Base-by-base conservation (phyloP, 78 protist species). In the Dictyostelium firmibasis region DNA sequence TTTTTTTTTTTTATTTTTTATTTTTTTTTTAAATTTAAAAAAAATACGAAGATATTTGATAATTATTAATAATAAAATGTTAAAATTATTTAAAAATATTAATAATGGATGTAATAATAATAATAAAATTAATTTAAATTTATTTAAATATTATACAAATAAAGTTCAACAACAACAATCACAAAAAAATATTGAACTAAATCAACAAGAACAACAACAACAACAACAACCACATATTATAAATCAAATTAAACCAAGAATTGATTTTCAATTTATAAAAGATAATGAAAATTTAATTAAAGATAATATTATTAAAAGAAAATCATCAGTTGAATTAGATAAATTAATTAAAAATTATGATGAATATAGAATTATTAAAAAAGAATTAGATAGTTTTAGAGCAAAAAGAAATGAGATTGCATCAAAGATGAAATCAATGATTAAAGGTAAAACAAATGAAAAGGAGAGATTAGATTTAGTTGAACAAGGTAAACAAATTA, bases 251-350 rank as follows among this genome's bases (percentile, higher is more conserved):
- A 89, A 89, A 81, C 87, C 94, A 69, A 27, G 27, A 18, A 25
- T 89, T 14, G 83, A 89, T 43, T 81, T 89, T 70, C 83, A 81
- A 81, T 47, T 69, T 69, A 89, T 89, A 29, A 89, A 81, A 69
- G 94, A 89, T 4, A 89, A 89, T 81, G 23, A 20, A 23, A 20
- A 43, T 31, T 0, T 1, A n/a, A 44, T 89, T 14, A 81, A 89
- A 69, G 83, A 89, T 1, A 89, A 89, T 89, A 85, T 85, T 2
- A 78, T 44, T 9, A 70, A 69, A 31, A 78, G 94, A 81, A 89
- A 89, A 18, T 38, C 82, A 57, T 0, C 41, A 2, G 82, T 86
- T 10, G 86, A 93, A 62, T 16, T 93, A 9, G 31, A 33, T 20
- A 23, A 23, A 20, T 70, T 93, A 9, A 69, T 93, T 1, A 35